Evolutionary conservation across 768 basidiomycete genomes (phyloP), one percentile per base, ranked within the genome.

Genomic region (Podaxis mareebaensis): DNA sequence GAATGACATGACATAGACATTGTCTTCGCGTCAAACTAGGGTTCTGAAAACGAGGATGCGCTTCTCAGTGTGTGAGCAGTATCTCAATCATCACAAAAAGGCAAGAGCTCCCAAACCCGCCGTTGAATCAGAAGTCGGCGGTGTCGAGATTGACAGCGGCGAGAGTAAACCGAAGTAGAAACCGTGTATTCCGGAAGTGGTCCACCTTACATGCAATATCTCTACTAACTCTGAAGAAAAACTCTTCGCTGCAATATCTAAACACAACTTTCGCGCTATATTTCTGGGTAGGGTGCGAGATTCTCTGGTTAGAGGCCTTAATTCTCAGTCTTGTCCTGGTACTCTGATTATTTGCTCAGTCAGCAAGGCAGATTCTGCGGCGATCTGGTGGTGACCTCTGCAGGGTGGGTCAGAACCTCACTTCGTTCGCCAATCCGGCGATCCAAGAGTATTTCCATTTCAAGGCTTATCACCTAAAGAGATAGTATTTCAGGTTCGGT

Each of bases 61-160:
- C n/a, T 59, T 30, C 40, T 17, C 48, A 30, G 11, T 20, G 28
- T 38, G 20, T 22, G 20, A 38, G 20, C 17, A 56, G 28, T 20
- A 10, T 59, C 58, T 59, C 46, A 49, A 24, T 6, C n/a, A 33
- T 28, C 28, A 46, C 8, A 59, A 33, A 3, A 44, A 33, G 46
- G 20, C 44, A 2, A 30, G 33, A 8, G 11, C 20, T 49, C 44
- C 42, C 15, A 57, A 55, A 33, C 40, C 17, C 12, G 15, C 17
- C 13, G 8, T 22, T 24, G 38, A 40, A 56, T 56, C 54, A 56
- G 24, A 56, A 26, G 39, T 17, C 36, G 38, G 54, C 54, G 36
- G 49, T 24, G 48, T 39, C 22, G 22, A 62, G 39, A 48, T 46
- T 62, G 61, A 62, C 61, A 62, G 61, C 61, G 61, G 61, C 30